Base-by-base conservation (phyloP, 1,139 yeast species). In the Geotrichum restrictum region DNA sequence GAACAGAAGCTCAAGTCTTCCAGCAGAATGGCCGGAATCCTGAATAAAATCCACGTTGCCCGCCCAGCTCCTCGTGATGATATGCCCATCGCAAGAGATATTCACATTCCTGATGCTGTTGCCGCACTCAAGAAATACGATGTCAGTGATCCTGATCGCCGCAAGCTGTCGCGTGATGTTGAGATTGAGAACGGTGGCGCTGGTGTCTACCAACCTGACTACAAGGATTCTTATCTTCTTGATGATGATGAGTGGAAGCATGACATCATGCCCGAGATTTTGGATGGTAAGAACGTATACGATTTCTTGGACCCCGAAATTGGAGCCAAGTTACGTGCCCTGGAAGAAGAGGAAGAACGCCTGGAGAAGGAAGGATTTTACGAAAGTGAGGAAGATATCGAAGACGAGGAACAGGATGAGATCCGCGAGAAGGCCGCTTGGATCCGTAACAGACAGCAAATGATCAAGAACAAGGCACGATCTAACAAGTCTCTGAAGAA, bases 241-340 rank as follows among this genome's bases (percentile, higher is more conserved):
- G 98, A 93, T 62, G 94, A 94, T 67, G 98, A 91, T 45, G 95
- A 88, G 58, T 93, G 99, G 99, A 93, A 93, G 80, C 81, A 88
- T 60, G 99, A 93, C 70, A 79, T 85, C 60, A 89, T 94, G 89
- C 99, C 99, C 24, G 99, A 93, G 76, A 79, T 93, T 53, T 76
- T 93, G 69, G 91, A 93, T 65, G 99, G 99, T 73, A 86, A 84
- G 76, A 93, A 93, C 70, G 96, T 93, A 56, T 91, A 91, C 73
- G 99, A 93, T 72, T 93, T 86, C 83, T 80, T 94, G 71, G 99
- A 93, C 68, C 88, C 96, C 43, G 98, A 94, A 62, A 93, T 93
- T 67, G 86, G 91, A 51, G 85, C 88, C 61, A 93, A 93, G 73
- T 79, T 93, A 68, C 88, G 88, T 72, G 96, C 96, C 16, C 78